phyloP scores from a whole-genome alignment of 768 basidiomycete species.

The Panaeolus cyanescens region DNA sequence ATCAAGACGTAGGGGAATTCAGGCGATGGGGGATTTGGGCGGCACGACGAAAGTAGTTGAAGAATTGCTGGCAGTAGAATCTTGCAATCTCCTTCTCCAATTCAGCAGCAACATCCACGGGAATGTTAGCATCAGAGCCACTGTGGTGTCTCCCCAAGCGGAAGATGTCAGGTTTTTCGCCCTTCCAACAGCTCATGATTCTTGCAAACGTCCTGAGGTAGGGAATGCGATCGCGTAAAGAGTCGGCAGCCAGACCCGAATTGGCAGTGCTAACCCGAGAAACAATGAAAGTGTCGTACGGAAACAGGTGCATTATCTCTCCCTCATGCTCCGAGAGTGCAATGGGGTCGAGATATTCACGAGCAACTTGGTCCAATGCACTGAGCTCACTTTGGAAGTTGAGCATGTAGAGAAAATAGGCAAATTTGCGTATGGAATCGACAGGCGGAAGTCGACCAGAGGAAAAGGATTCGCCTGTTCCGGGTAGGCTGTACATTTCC shows the following conservation, averaged over 20 bases:
- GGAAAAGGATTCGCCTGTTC: neutral
- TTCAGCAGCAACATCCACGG: neutral
- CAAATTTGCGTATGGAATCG: neutral
- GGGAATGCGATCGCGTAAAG: neutral
- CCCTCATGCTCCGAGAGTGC: neutral
- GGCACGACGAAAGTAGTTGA: conserved; percentile 9
- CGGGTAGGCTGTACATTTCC: neutral
- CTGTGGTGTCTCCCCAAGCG: neutral
- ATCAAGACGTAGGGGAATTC: neutral
- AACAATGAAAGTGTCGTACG: neutral
- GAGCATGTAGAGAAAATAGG: conserved; percentile 2
- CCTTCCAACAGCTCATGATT: conserved; percentile 1
- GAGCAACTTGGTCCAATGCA: conserved; percentile 2
- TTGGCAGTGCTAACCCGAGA: neutral
- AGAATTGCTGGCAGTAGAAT: conserved; percentile 11
- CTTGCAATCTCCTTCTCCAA: conserved; percentile 2
- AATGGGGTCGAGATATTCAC: neutral
- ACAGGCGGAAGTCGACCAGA: neutral
- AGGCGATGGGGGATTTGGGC: conserved; percentile 10
- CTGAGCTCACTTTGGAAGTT: neutral
- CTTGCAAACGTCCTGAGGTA: neutral
- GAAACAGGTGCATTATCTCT: neutral
- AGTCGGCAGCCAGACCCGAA: neutral
- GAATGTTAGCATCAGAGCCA: neutral
- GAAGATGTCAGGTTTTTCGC: neutral